Evolutionary conservation across 805 yeast genomes (phyloP).

Genomic region (Candida anglica): DNA sequence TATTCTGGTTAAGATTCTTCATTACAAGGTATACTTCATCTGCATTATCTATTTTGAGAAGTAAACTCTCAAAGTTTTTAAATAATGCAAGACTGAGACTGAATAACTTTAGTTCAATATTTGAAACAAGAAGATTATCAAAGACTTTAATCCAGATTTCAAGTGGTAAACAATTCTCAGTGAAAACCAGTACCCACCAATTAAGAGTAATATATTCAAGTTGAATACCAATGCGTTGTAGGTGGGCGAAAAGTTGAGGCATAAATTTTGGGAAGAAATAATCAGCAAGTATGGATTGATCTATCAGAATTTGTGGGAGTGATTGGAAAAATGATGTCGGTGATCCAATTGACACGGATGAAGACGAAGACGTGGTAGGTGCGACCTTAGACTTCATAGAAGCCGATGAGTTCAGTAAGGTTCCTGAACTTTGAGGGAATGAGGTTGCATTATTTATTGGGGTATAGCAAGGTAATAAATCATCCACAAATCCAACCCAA

Average conservation of each 20-base stretch:
- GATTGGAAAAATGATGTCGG: constrained; percentile 27
- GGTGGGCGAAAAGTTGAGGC: constrained; percentile 39
- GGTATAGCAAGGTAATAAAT: background rate
- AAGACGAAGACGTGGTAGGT: no score
- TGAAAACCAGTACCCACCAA: constrained; percentile 56
- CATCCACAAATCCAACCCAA: constrained; percentile 42
- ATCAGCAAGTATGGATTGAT: constrained; percentile 32
- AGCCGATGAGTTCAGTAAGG: no score
- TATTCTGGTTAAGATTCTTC: constrained; percentile 22
- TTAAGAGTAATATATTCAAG: constrained; percentile 48
- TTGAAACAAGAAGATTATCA: constrained; percentile 39
- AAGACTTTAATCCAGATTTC: constrained; percentile 50
- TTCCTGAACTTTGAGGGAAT: no score
- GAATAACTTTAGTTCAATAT: constrained; percentile 34
- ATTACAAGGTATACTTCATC: constrained; percentile 32
- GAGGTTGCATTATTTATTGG: no score
- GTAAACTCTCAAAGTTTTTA: constrained; percentile 27
- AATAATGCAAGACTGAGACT: constrained; percentile 32
- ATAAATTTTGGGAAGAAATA: constrained; percentile 28
- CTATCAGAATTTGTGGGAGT: constrained; percentile 29
- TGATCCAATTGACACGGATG: constrained; percentile 28
- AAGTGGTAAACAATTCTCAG: constrained; percentile 44
- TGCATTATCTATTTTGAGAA: constrained; percentile 19
- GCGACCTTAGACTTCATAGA: no score
- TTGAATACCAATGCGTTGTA: constrained; percentile 32